Evolutionary conservation across 345 rosid genomes (phyloP).

Genomic region (Bretschneidera sinensis): DNA sequence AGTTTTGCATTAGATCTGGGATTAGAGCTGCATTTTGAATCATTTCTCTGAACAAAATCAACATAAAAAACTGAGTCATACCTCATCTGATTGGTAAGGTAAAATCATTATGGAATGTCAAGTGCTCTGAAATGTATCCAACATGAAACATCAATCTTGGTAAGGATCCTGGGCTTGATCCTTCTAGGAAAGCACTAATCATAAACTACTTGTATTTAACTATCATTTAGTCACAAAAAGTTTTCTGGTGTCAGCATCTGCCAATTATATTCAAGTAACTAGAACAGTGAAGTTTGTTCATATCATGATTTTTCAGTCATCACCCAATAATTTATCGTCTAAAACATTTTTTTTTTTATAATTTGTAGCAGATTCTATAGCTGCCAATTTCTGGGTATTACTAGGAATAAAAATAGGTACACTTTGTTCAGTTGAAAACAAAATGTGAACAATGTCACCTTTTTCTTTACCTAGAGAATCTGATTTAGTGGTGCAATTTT

Average conservation of each 20-base stretch:
- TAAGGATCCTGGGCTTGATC: background rate
- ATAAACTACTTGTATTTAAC: too few species aligned
- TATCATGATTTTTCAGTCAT: background rate
- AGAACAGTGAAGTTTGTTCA: background rate
- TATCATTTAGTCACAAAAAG: background rate
- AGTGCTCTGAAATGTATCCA: background rate
- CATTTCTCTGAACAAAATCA: too few species aligned
- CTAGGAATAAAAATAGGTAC: slow-evolving; percentile 19
- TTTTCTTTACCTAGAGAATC: slow-evolving; percentile 40
- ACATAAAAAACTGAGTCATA: too few species aligned
- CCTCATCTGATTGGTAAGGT: too few species aligned
- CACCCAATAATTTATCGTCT: background rate
- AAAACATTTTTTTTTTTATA: background rate
- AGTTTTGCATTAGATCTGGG: too few species aligned
- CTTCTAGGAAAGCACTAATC: too few species aligned
- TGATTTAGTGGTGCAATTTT: slow-evolving; percentile 36
- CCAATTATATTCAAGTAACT: background rate
- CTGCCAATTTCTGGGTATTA: background rate
- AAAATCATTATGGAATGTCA: too few species aligned
- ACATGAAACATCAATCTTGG: background rate
- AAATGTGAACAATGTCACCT: too few species aligned
- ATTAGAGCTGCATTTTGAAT: too few species aligned
- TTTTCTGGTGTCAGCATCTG: background rate
- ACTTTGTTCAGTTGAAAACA: slow-evolving; percentile 11
- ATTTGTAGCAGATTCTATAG: background rate